Base-by-base conservation (phyloP, 1,284 basidiomycete genomes). In the Pyrrhoderma lamaoense region DNA sequence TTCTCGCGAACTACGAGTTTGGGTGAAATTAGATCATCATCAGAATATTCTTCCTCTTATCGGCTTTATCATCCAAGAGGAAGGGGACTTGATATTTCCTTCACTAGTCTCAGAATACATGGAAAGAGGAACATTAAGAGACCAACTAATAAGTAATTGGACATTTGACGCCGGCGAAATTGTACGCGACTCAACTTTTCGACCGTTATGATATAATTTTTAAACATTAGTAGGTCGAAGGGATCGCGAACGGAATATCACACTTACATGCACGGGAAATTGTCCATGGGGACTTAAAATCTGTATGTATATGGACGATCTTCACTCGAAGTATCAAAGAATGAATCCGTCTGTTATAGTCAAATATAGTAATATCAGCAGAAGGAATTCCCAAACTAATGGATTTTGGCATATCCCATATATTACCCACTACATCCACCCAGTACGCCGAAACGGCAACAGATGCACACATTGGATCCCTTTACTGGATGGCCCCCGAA, bases 41-140 rank as follows among this genome's bases (percentile, higher is more conserved):
- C 9, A n/a, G 2, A 46, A 46, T 13, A 46, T 46, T 7, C 21
- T 46, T 25, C 45, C 19, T 18, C 35, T 46, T 22, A 34, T n/a
- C 16, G 45, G 25, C 19, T 34, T 40, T 21, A 40, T 14, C 4
- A 21, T 40, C 7, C 4, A 40, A 8, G 38, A 40, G 27, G 38
- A 21, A 8, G n/a, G 4, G n/a, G 38, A 40, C n/a, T 16, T 8
- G 7, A 7, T 40, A 40, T 40, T 36, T n/a, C 48, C 48, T 31
- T 50, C 47, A 25, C 47, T 54, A 11, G 42, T 54, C 1, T 45
- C 53, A 5, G 48, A 54, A 42, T 54, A 49, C 44, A 54, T 54
- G 53, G 53, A 54, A 31, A 45, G 37, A 16, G 53, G 53, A 42
- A 54, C 53, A 16, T 44, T 31, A 5, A 31, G 27, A 11, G 27